Evolutionary conservation across 176 grass and related monocot genomes (phyloP), one percentile per base, ranked within the genome.

Genomic region (Paspalum vaginatum): DNA sequence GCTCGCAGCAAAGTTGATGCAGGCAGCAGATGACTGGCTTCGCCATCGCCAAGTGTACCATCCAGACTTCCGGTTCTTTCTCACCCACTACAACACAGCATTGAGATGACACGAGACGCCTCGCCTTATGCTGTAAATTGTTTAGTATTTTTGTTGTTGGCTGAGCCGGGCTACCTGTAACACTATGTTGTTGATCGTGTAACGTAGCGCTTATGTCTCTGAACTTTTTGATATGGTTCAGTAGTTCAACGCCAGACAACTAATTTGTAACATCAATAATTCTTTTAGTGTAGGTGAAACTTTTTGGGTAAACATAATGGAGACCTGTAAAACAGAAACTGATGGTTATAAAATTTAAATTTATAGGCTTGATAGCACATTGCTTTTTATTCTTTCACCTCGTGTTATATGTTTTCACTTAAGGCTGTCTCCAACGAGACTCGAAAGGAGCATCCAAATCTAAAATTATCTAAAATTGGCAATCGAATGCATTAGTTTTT

Each of bases 51-150:
- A 84, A 48, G 91, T 90, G 51, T 84, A 92, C 27, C 95, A 97
- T 85, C 95, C 91, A 26, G 95, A 94, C 24, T 97, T 90, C 63
- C 76, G 41, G 4, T 97, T 97, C 77, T 97, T 97, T 66, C 46
- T 85, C 40, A 79, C 72, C 18, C 89, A 90, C 65, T 89, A 81
- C 56, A 86, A 86, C 77, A 86, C 79, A 74, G 53, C 68, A 43
- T 83, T 87, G 87, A 92, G 91, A 87, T 97, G 85, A 94, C 86
- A 68, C 60, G 24, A 42, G 26, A 21, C 10, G 69, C 16, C 50
- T 81, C 16, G 18, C 54, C 40, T 51, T 46, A 81, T 13, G 66
- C 50, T 94, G 85, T 89, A 94, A 87, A 89, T 89, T 77, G 47
- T 75, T 61, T 64, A 49, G 17, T 69, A 55, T 43, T 68, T 74